Conservation (phyloP, 306 rosid species). For the Argentina anserina region DNA sequence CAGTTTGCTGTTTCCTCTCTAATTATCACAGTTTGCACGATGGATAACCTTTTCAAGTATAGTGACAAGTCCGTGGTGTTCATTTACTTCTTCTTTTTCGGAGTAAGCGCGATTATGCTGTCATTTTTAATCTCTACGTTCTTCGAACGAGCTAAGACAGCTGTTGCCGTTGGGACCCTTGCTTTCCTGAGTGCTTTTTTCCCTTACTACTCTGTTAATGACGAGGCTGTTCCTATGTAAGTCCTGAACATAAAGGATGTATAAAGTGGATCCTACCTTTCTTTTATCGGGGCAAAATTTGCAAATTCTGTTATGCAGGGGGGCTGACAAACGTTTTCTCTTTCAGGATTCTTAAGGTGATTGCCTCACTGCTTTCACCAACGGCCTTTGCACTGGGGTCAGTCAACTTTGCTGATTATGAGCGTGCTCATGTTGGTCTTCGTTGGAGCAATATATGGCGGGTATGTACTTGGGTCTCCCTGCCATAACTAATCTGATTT, state of each 20-base stretch:
- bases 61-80: constrained; percentile 94
- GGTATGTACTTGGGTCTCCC: constrained; percentile 30
- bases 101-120: constrained; percentile 88
- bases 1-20: constrained; percentile 88
- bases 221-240: constrained; percentile 73
- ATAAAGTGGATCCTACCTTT: neutral
- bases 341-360: constrained; percentile 71
- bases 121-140: constrained; percentile 86
- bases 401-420: constrained; percentile 91
- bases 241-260: constrained; percentile 29
- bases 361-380: constrained; percentile 90
- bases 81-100: constrained; percentile 78
- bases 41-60: constrained; percentile 77
- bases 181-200: constrained; percentile 82
- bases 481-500: constrained; percentile 8
- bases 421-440: constrained; percentile 98
- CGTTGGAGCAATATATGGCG: constrained; percentile 97
- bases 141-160: constrained; percentile 91
- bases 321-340: constrained; percentile 27
- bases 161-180: constrained; percentile 96
- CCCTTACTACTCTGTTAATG: constrained; percentile 86
- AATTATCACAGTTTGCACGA: constrained; percentile 77
- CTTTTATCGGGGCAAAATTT: neutral
- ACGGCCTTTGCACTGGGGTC: constrained; percentile 95
- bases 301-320: constrained; percentile 8